Conservation (phyloP, 257 asterid species). For the Nicotiana obtusifolia region DNA sequence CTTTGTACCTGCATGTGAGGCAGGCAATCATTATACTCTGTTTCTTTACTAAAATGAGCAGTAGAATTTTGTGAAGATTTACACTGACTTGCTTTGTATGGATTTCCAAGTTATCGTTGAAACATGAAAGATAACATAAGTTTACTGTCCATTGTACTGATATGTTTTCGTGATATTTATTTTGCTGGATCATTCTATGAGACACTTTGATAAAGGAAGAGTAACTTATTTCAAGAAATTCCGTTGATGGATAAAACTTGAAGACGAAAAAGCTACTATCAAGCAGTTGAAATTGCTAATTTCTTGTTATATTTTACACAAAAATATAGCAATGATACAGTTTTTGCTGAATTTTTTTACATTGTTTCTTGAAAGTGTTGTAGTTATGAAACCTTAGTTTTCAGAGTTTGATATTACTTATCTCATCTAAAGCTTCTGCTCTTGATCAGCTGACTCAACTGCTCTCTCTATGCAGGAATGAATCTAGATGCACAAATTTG, state of each 20-base stretch:
- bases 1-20: not conserved
- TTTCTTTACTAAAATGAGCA: not conserved
- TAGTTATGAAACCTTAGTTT: not conserved
- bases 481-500: conserved; percentile 62
- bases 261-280: not conserved
- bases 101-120: too few relatives aligned
- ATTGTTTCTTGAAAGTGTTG: not conserved
- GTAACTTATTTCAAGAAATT: not conserved
- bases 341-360: not conserved
- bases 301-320: not conserved
- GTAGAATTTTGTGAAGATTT: not conserved
- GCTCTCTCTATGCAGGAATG: conserved; percentile 29
- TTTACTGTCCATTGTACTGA: not conserved
- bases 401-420: not conserved
- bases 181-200: not conserved
- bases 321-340: not conserved
- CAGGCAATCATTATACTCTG: too few relatives aligned
- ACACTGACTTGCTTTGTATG: too few relatives aligned
- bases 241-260: not conserved
- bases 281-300: not conserved
- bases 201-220: not conserved
- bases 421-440: not conserved
- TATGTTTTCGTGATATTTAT: not conserved
- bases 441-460: conserved; percentile 7
- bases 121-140: not conserved